Evolutionary conservation across 192 early-diverging fungal genomes (phyloP), one percentile per base, ranked within the genome.

Genomic region (Coemansia sp.): DNA sequence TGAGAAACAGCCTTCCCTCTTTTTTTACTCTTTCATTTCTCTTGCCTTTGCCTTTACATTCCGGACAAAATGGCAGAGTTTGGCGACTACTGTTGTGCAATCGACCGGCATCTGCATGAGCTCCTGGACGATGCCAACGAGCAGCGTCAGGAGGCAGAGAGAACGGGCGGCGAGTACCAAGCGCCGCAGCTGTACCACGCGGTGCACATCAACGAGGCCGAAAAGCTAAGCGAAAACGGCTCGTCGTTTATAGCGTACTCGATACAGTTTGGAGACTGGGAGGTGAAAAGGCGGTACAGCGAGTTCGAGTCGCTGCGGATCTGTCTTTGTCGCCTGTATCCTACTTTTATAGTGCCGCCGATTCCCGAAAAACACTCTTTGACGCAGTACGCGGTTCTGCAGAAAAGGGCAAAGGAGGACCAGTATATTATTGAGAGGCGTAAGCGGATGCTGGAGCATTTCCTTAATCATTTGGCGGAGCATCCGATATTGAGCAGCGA

Each of bases 301-400:
- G 97, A 99, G 73, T 99, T 99, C 63, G 95, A 97, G 71, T 88
- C 93, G 3, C 82, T 99, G 46, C 83, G 94, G 59, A 89, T 83
- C 52, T 72, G 88, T 13, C 82, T 99, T 53, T 81, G 78, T 19
- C 81, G 86, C 36, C 82, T 94, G 55, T 91, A 97, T 70, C 95
- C 94, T 6, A 91, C 89, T 1, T 69, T 91, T 45, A 90, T 96
- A 52, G 86, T 98, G 10, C 94, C 95, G 6, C 95, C 97, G 22
- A 95, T 99, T 64, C 97, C 97, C 19, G 95, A 97, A 62, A 99
- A 99, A 78, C 95, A 99, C 82, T 88, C 92, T 20, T 69, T 99
- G 55, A 82, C 88, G 80, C 85, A 81, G 62, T 85, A 67, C 46
- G 75, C 71, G 18, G 67, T 74, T 65, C 81, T 92, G 54, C 93